Evolutionary conservation across 768 basidiomycete species (phyloP).

Genomic region (Agaricus sinodeliciosus): DNA sequence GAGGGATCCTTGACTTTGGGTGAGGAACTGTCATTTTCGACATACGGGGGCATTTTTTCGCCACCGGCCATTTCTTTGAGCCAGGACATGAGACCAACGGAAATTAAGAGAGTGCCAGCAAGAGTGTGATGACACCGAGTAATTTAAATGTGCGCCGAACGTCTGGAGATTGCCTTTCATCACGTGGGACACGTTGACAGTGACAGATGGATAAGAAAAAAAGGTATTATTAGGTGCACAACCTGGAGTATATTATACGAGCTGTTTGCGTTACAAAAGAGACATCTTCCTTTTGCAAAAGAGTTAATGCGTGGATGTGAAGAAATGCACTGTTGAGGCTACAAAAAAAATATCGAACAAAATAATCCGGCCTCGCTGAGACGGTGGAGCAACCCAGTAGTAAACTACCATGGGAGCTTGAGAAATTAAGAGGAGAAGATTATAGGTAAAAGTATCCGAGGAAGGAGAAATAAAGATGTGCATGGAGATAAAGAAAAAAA

Average conservation of each 20-base stretch:
- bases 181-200: slow-evolving; percentile 1
- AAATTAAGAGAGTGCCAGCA: slow-evolving; percentile 5
- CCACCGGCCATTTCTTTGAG: slow-evolving; percentile 41
- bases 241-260: slow-evolving; percentile 5
- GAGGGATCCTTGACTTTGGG: slow-evolving; percentile 56
- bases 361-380: slow-evolving; percentile 9
- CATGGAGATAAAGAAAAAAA: slow-evolving; percentile 9
- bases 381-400: neutral
- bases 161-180: neutral
- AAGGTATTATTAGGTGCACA: slow-evolving; percentile 6
- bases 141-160: neutral
- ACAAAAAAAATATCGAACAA: slow-evolving; percentile 1
- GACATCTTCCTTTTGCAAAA: neutral
- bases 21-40: slow-evolving; percentile 31
- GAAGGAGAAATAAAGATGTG: slow-evolving; percentile 12
- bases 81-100: slow-evolving; percentile 52
- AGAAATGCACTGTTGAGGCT: slow-evolving; percentile 8
- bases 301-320: slow-evolving; percentile 3
- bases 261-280: slow-evolving; percentile 5
- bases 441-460: slow-evolving; percentile 14
- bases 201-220: neutral
- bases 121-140: neutral
- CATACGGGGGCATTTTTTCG: slow-evolving; percentile 28
- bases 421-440: slow-evolving; percentile 10
- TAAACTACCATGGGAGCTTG: neutral